Evolutionary conservation across 169 alveolate species (phyloP).

Genomic region (Babesia divergens): DNA sequence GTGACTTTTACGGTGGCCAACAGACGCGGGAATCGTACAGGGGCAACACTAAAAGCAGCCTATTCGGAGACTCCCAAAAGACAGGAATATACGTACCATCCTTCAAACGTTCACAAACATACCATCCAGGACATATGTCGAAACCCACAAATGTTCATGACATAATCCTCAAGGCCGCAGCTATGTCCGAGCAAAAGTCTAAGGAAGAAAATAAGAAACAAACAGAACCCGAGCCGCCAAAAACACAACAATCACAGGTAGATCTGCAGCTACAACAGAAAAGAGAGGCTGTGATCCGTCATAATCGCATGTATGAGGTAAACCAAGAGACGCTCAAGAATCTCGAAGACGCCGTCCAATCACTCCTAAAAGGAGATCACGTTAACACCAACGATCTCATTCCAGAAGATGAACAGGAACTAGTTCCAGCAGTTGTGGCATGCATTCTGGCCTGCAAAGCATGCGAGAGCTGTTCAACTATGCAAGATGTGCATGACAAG

Average conservation of each 20-base stretch:
- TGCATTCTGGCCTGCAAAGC: constrained; percentile 45
- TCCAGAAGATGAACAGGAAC: constrained; percentile 37
- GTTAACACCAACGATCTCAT: neutral
- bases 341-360: constrained; percentile 28
- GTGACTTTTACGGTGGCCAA: neutral
- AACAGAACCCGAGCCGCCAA: constrained; percentile 10
- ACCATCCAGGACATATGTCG: neutral
- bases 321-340: constrained; percentile 23
- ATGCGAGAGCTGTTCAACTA: constrained; percentile 31
- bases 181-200: constrained; percentile 13
- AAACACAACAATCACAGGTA: constrained; percentile 13
- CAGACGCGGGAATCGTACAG: constrained; percentile 1
- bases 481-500: constrained; percentile 23
- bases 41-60: neutral
- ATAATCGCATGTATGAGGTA: constrained; percentile 46
- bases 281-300: constrained; percentile 35
- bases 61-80: constrained; percentile 16
- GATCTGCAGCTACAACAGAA: constrained; percentile 13
- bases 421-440: constrained; percentile 59
- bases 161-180: constrained; percentile 58
- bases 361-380: constrained; percentile 7
- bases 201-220: neutral
- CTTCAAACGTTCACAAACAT: constrained; percentile 26
- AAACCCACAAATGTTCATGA: constrained; percentile 36
- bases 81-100: constrained; percentile 58